Base-by-base conservation (phyloP, 805 yeast species). In the Vanderwaltozyma verrucispora region DNA sequence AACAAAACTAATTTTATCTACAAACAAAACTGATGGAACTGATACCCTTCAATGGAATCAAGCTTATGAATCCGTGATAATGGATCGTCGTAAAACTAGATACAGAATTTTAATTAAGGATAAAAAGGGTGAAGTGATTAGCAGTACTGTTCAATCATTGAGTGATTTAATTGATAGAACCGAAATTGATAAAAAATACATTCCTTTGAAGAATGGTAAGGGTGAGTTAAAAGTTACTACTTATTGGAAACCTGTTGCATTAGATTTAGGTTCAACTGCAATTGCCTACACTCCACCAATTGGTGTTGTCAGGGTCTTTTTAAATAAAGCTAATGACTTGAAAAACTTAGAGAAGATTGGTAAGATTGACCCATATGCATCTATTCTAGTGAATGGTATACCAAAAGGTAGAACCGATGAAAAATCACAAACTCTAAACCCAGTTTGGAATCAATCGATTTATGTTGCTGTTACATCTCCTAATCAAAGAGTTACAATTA, bases 271-370 rank as follows among this genome's bases (percentile, higher is more conserved):
- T 14, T 61, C 76, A 28, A 84, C 86, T 43, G 63, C 83, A 17
- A 75, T 79, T 48, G 92, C 89, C 36, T 89, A 87, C 63, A 75
- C 86, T n/a, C 86, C 86, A 40, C 98, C 98, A 35, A 80, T 89
- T 55, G 98, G 99, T 56, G 89, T 82, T 25, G 71, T 88, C 5
- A 77, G 96, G 53, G 68, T 92, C 21, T 67, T 72, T 41, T 60
- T 92, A 42, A 74, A 72, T 47, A 72, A 71, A 43, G 96, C 94
- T 30, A 73, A 70, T 39, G 80, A 76, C 43, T 71, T 92, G 52
- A 73, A 81, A 42, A 89, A 92, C 60, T 69, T 88, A 61, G 96
- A 89, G 59, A 80, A 75, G 38, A 69, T 92, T 42, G 97, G 97
- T 42, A 84, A 77, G 50, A 76, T 87, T 54, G 97, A 92, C 61